A percentile compares a stretch with the other conserved stretches of the same genome.
Evolutionary conservation across 2,329 filamentous ascomycete genomes (phyloP).

Genomic region (Cercospora beticola): DNA sequence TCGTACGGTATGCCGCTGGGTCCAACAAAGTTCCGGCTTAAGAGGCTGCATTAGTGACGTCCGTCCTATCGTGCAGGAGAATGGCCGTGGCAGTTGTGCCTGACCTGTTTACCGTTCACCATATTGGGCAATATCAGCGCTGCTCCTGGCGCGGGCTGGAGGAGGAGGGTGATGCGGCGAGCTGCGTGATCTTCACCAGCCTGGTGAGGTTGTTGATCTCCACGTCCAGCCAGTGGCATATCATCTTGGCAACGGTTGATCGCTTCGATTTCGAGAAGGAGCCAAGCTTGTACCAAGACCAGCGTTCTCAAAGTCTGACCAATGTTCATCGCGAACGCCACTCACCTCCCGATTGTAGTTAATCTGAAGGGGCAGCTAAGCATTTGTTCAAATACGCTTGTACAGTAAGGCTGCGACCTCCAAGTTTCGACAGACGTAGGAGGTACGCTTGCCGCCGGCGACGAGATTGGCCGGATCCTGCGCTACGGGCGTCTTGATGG

Average conservation of each 20-base stretch:
- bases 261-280: constrained; percentile 13
- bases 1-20: background rate
- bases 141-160: constrained; percentile 6
- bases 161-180: background rate
- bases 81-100: constrained; percentile 1
- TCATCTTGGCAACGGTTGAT: constrained; percentile 11
- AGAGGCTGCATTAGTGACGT: constrained; percentile 8
- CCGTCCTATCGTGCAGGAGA: constrained; percentile 8
- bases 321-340: constrained; percentile 3
- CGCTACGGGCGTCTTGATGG: background rate
- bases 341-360: constrained; percentile 17
- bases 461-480: background rate
- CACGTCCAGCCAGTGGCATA: constrained; percentile 6
- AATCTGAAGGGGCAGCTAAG: constrained; percentile 9
- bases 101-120: background rate
- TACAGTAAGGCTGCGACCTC: constrained; percentile 15
- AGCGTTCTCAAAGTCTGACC: background rate
- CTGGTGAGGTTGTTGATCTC: constrained; percentile 7
- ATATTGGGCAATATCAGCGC: constrained; percentile 4
- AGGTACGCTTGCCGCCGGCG: background rate
- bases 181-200: constrained; percentile 1
- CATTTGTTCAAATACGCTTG: constrained; percentile 3
- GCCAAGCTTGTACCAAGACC: constrained; percentile 13
- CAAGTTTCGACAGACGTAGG: background rate
- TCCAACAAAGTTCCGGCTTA: constrained; percentile 12